Evolutionary conservation across 306 rosid genomes (phyloP).

Genomic region (Prunus salicina): DNA sequence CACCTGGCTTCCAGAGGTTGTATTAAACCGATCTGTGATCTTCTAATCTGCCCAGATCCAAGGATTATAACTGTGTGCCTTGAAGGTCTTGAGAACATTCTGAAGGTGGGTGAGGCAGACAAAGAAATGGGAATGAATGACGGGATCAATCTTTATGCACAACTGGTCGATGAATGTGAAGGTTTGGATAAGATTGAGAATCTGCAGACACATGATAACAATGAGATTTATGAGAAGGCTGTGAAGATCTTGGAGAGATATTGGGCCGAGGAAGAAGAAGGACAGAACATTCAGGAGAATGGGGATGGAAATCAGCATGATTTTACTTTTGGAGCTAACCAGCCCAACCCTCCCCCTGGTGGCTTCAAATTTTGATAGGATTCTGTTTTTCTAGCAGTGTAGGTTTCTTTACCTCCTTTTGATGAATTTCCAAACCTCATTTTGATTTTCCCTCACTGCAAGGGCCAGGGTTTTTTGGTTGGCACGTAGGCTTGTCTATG

Average conservation of each 20-base stretch:
- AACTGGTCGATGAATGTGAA: slow-evolving; percentile 47
- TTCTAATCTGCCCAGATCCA: slow-evolving; percentile 53
- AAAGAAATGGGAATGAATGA: slow-evolving; percentile 51
- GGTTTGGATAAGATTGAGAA: slow-evolving; percentile 63
- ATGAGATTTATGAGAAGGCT: slow-evolving; percentile 65
- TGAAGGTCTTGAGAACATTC: slow-evolving; percentile 62
- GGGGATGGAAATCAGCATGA: slow-evolving; percentile 42
- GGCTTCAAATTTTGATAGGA: slow-evolving; percentile 55
- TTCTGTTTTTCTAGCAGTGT: slow-evolving; percentile 14
- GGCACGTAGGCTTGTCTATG: slow-evolving; percentile 38
- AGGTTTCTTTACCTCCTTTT: not conserved
- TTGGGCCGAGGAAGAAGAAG: slow-evolving; percentile 68
- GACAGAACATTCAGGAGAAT: slow-evolving; percentile 34
- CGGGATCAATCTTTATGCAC: slow-evolving; percentile 47
- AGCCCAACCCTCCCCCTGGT: slow-evolving; percentile 47
- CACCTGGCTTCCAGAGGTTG: slow-evolving; percentile 53
- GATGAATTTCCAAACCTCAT: slow-evolving; percentile 8
- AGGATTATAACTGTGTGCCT: slow-evolving; percentile 56
- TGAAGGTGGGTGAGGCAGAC: slow-evolving; percentile 67
- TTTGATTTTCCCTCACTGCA: slow-evolving; percentile 16
- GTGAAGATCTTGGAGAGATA: slow-evolving; percentile 73
- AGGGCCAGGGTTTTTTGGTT: slow-evolving; percentile 44
- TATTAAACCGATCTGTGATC: slow-evolving; percentile 57
- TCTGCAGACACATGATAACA: slow-evolving; percentile 56
- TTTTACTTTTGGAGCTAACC: slow-evolving; percentile 44